Evolutionary conservation across 2,329 filamentous ascomycete species (phyloP).

Genomic region (Endothia cerciana): DNA sequence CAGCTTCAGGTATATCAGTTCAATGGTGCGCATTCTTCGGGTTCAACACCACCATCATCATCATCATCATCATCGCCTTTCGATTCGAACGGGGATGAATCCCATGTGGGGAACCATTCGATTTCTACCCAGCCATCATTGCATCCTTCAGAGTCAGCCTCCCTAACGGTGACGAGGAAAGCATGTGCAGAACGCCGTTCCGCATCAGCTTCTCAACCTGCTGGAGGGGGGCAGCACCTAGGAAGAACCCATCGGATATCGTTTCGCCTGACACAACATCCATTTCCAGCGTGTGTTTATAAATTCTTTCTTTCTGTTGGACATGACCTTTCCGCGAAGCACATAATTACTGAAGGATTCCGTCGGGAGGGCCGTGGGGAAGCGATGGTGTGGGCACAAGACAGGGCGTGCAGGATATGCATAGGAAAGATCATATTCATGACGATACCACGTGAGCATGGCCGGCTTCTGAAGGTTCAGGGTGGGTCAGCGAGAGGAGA

Average conservation of each 20-base stretch:
- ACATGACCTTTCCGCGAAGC: slow-evolving; percentile 4
- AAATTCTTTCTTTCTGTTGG: not conserved
- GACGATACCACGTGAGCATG: slow-evolving; percentile 3
- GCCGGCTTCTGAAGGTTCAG: not conserved
- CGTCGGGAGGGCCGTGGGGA: not conserved
- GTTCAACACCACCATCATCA: not conserved
- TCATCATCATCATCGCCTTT: slow-evolving; percentile 9
- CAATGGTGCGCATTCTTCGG: not conserved
- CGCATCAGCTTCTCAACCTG: not conserved
- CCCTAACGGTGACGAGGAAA: not conserved
- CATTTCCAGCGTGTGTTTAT: slow-evolving; percentile 17
- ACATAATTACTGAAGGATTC: not conserved
- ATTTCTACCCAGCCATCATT: not conserved
- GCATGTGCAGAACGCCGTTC: not conserved
- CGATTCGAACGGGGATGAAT: not conserved
- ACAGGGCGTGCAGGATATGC: slow-evolving; percentile 16
- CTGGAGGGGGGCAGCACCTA: too few species aligned
- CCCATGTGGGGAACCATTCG: not conserved
- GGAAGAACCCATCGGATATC: not conserved
- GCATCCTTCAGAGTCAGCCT: slow-evolving; percentile 4
- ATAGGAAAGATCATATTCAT: slow-evolving; percentile 13
- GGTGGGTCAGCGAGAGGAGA: not conserved
- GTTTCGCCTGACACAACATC: not conserved
- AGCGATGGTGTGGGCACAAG: slow-evolving; percentile 16
- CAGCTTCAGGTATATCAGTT: not conserved